Conservation (phyloP, 805 yeast species). For the Pichia californica region DNA sequence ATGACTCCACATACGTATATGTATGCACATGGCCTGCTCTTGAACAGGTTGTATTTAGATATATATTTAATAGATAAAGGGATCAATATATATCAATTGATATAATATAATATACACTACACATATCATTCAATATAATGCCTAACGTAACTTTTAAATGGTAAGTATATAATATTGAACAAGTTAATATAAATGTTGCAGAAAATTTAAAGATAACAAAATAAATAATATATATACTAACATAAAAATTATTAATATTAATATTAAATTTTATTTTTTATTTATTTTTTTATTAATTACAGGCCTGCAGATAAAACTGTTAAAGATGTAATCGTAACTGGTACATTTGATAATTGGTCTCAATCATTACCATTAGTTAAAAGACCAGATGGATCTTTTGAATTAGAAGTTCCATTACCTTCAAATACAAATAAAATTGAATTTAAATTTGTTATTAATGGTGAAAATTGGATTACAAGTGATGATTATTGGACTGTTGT, state of each 20-base stretch:
- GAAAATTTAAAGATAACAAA: too few species aligned
- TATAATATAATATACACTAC: too few species aligned
- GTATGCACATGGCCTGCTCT: too few species aligned
- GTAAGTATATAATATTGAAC: too few species aligned
- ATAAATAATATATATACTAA: too few species aligned
- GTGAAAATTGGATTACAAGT: conserved; percentile 43
- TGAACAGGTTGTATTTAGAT: too few species aligned
- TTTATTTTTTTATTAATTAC: too few species aligned
- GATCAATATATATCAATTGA: too few species aligned
- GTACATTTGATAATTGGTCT: conserved; percentile 54
- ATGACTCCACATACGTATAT: too few species aligned
- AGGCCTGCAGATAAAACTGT: conserved; percentile 26
- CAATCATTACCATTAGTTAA: conserved; percentile 42
- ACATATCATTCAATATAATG: not conserved
- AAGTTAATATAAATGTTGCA: too few species aligned
- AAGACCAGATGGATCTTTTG: conserved; percentile 32
- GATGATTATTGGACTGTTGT: conserved; percentile 34
- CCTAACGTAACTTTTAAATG: conserved; percentile 6
- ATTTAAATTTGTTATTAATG: conserved; percentile 57
- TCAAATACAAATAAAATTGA: conserved; percentile 22
- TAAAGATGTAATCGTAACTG: conserved; percentile 46
- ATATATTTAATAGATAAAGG: too few species aligned
- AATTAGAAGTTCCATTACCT: conserved; percentile 26
- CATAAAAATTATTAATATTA: too few species aligned
- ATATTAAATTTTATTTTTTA: not conserved